These are phyloP conservation scores for Tolypocladium capitatum DNA, from an alignment of 2,329 filamentous ascomycete genomes.

Conservation along the genomic window DNA sequence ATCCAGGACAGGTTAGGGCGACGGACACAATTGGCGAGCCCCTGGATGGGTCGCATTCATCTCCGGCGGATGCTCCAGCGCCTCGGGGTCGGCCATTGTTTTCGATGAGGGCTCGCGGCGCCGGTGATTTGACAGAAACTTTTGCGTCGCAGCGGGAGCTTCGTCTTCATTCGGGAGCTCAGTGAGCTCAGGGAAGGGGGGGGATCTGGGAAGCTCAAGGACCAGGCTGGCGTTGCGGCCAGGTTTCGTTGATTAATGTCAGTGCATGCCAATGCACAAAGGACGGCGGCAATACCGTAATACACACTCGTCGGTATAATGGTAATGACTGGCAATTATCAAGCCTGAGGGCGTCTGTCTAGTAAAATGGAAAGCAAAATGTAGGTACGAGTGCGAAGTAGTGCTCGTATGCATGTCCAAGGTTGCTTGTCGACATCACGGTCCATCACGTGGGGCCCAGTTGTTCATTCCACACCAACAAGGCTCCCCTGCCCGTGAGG, in stretches of 20 bases:
- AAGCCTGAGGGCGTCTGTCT: neutral
- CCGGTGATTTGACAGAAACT: neutral
- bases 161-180: neutral
- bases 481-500: neutral
- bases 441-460: constrained; percentile 5
- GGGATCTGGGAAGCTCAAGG: neutral
- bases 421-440: neutral
- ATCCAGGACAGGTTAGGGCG: neutral
- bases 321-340: neutral
- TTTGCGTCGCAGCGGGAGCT: neutral
- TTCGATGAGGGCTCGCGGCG: neutral
- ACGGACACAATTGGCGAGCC: constrained; percentile 44
- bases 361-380: neutral
- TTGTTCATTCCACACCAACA: neutral
- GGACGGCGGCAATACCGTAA: neutral
- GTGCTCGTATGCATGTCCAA: neutral
- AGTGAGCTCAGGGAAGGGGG: too few species aligned
- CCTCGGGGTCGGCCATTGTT: constrained; percentile 16
- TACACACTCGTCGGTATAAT: neutral
- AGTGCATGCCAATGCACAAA: too few species aligned
- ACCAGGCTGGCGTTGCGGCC: neutral
- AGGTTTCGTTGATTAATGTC: neutral
- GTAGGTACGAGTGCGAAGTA: neutral
- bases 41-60: constrained; percentile 36
- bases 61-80: constrained; percentile 19